Conservation (phyloP, 768 basidiomycete species). For the Leccinum truebloodii region DNA sequence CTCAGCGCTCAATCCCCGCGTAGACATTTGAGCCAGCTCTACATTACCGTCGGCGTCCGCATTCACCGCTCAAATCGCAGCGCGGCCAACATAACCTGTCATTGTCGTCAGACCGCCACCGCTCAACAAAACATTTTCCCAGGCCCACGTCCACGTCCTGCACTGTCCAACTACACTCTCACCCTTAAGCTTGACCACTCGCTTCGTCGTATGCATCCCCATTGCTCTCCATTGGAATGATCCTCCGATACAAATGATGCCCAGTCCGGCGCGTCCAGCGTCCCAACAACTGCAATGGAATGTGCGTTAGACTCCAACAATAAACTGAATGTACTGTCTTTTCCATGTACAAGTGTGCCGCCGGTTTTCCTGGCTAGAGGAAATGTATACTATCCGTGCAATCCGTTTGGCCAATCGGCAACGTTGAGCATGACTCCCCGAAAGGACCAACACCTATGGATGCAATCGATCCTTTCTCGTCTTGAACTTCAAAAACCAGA, state of each 20-base stretch:
- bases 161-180: conserved; percentile 45
- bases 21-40: background rate
- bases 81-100: conserved; percentile 60
- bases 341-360: conserved; percentile 69
- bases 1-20: too few relatives aligned
- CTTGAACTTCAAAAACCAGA: conserved; percentile 50
- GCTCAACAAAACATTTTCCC: conserved; percentile 44
- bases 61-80: conserved; percentile 59
- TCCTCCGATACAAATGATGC: conserved; percentile 74
- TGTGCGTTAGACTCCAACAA: background rate
- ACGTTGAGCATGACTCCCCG: background rate
- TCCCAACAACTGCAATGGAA: conserved; percentile 55
- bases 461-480: conserved; percentile 32
- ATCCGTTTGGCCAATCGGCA: conserved; percentile 38
- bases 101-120: conserved; percentile 13
- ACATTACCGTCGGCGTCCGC: conserved; percentile 52
- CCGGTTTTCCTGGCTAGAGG: conserved; percentile 64
- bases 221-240: conserved; percentile 65
- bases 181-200: conserved; percentile 35
- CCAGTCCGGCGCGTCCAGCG: conserved; percentile 69
- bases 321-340: conserved; percentile 53
- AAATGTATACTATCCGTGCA: conserved; percentile 53
- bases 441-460: conserved; percentile 36
- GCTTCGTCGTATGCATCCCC: conserved; percentile 71
- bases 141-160: conserved; percentile 36